phyloP scores from a whole-genome alignment of 164 flowering plant species.

The Magnolia kwangsiensis region DNA sequence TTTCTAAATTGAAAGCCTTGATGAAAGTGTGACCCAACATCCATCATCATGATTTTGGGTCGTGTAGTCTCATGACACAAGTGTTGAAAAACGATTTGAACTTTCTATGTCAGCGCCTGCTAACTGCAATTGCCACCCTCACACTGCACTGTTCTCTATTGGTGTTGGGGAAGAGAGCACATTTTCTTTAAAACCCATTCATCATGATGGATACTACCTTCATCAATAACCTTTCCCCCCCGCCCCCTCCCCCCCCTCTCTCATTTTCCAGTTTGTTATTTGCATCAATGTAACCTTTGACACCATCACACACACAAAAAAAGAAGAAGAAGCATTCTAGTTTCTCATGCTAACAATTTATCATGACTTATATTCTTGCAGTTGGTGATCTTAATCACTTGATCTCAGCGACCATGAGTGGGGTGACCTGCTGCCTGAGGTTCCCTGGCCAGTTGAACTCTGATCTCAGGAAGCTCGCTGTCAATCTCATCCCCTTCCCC shows the following conservation, averaged over 20 bases:
- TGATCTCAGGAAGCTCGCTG: conserved; percentile 63
- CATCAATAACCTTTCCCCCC: too few relatives aligned
- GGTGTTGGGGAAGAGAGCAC: too few relatives aligned
- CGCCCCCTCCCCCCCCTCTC: too few relatives aligned
- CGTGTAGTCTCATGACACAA: background rate
- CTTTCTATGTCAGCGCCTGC: too few relatives aligned
- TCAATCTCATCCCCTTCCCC: conserved; percentile 64
- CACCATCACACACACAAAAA: too few relatives aligned
- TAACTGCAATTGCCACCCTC: too few relatives aligned
- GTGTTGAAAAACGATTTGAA: background rate
- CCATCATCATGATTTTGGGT: background rate
- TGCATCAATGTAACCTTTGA: too few relatives aligned
- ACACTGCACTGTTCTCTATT: too few relatives aligned
- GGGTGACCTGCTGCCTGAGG: conserved; percentile 63
- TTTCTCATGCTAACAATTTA: background rate
- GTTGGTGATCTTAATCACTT: conserved; percentile 70
- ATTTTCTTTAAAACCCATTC: too few relatives aligned
- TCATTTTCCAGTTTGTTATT: too few relatives aligned
- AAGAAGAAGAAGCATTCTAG: background rate
- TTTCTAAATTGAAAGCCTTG: background rate
- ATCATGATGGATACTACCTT: too few relatives aligned
- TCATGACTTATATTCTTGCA: conserved; percentile 14
- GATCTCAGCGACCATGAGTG: conserved; percentile 67
- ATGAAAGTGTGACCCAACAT: background rate
- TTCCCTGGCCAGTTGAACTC: conserved; percentile 68